These are phyloP conservation scores for Didymella pomorum DNA, from an alignment of 2,329 filamentous ascomycete species.

Conservation along the genomic window DNA sequence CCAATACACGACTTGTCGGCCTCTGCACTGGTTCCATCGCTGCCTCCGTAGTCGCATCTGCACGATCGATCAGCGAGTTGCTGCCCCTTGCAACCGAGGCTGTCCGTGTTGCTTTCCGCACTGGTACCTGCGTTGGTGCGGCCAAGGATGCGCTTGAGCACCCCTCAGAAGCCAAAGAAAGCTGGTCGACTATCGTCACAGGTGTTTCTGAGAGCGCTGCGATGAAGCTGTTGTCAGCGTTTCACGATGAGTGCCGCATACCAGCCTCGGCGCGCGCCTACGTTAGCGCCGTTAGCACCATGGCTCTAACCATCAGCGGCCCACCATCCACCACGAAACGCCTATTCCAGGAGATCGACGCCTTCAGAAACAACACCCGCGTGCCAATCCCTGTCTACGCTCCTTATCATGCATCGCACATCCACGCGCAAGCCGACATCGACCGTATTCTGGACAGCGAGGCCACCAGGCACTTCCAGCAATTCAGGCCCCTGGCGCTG, in stretches of 20 bases:
- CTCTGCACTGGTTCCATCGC: constrained; percentile 75
- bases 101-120: constrained; percentile 71
- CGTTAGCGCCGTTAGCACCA: constrained; percentile 66
- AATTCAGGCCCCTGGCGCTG: constrained; percentile 53
- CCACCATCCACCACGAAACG: constrained; percentile 62
- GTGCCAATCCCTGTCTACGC: constrained; percentile 64
- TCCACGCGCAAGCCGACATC: constrained; percentile 61
- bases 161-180: constrained; percentile 62
- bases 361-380: constrained; percentile 60
- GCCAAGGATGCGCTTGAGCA: constrained; percentile 60
- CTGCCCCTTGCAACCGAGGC: constrained; percentile 69
- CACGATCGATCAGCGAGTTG: constrained; percentile 68
- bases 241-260: constrained; percentile 64
- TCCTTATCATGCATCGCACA: constrained; percentile 66
- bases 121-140: constrained; percentile 59
- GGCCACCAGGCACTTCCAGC: constrained; percentile 52
- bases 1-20: constrained; percentile 65
- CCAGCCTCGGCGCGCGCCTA: constrained; percentile 61
- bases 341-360: constrained; percentile 59
- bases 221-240: constrained; percentile 61
- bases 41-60: constrained; percentile 71
- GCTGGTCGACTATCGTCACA: constrained; percentile 74
- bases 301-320: constrained; percentile 67
- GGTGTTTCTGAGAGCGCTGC: constrained; percentile 62
- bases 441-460: constrained; percentile 58